These are phyloP conservation scores for Pisolithus microcarpus DNA, from an alignment of 768 basidiomycete species.

Conservation along the genomic window DNA sequence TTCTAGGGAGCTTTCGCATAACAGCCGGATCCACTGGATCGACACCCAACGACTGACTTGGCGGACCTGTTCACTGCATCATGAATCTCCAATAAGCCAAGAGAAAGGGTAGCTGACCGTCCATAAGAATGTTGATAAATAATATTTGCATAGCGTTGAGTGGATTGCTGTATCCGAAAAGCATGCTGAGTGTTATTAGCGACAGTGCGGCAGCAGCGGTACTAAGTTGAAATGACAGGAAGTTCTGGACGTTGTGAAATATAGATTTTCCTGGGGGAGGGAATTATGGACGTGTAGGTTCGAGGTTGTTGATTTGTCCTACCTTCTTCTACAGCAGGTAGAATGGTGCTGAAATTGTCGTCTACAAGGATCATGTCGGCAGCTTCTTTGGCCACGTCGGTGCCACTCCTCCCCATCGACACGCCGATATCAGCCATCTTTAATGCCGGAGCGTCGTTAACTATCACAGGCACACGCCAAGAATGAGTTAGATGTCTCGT, in stretches of 20 bases:
- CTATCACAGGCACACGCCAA: constrained; percentile 26
- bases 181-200: constrained; percentile 90
- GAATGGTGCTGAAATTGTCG: constrained; percentile 92
- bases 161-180: constrained; percentile 84
- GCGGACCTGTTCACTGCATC: constrained; percentile 54
- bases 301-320: constrained; percentile 5
- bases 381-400: constrained; percentile 98
- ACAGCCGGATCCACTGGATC: constrained; percentile 97
- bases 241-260: constrained; percentile 98
- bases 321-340: constrained; percentile 94
- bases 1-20: constrained; percentile 89
- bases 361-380: constrained; percentile 96
- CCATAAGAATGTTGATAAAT: constrained; percentile 99
- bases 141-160: constrained; percentile 98
- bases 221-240: constrained; percentile 93
- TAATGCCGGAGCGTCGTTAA: constrained; percentile 94
- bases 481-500: not conserved
- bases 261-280: constrained; percentile 75
- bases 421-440: constrained; percentile 98
- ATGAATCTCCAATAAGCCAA: not conserved
- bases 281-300: not conserved
- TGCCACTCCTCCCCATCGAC: constrained; percentile 97
- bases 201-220: constrained; percentile 95
- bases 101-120: constrained; percentile 46
- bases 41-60: constrained; percentile 92